Evolutionary conservation across 495 filamentous ascomycete species (phyloP), one percentile per base, ranked within the genome.

Genomic region (Xylaria telfairii): DNA sequence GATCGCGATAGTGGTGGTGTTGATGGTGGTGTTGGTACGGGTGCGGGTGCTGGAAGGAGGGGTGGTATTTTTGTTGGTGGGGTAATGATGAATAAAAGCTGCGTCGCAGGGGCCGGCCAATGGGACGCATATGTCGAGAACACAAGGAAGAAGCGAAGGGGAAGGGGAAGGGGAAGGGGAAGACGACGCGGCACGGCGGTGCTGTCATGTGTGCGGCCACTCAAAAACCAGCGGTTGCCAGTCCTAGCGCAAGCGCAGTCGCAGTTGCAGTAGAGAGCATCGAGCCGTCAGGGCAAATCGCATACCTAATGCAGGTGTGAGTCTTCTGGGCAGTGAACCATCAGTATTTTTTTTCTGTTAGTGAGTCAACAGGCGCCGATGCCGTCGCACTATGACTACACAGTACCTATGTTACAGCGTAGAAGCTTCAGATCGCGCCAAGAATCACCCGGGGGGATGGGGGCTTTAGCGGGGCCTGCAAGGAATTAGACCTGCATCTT

Each of bases 51-150:
- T 47, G 42, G 62, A n/a, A 9, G 30, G 17, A 13, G 57, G 32
- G 26, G 26, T 65, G 28, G 19, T 46, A 28, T 19, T 66, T 71
- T 74, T 72, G 68, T 57, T 73, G 70, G 72, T 51, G 69, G 61
- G 68, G 71, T 64, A 68, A 72, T 53, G 62, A 67, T 73, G 68
- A 75, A 76, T 65, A 71, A 66, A 81, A 77, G 64, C 59, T 61
- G 54, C 57, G 64, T 71, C 47, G 70, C 42, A 51, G 63, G 47
- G 34, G 73, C 39, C 32, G 60, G 72, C 67, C 71, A 63, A 67
- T 70, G 67, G 26, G 24, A 30, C 57, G 32, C 26, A 46, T 24
- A 39, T 17, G 68, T 56, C 61, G n/a, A 70, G 4, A 13, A 56
- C 19, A 37, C 28, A 47, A 13, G 46, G 42, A 41, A 68, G 66